phyloP scores from a whole-genome alignment of 192 early-diverging fungal species.

The Spinellus fusiger region DNA sequence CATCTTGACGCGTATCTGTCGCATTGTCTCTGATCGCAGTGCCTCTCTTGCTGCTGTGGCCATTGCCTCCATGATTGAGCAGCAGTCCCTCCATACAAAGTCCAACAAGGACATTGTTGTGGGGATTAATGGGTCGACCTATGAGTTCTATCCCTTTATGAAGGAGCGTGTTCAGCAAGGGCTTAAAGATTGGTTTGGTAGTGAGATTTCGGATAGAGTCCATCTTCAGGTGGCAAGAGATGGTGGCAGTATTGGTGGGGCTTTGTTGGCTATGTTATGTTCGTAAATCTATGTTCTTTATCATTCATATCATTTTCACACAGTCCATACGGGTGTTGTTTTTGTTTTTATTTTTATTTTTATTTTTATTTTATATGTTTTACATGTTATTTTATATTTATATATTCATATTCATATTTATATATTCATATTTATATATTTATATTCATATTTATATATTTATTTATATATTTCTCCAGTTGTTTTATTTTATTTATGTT shows the following conservation, averaged over 20 bases:
- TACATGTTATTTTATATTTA: not conserved
- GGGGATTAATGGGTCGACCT: constrained; percentile 88
- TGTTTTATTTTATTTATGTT: not conserved
- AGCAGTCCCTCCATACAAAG: constrained; percentile 14
- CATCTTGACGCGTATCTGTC: constrained; percentile 65
- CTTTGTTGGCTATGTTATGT: constrained; percentile 59
- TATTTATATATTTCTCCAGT: not conserved
- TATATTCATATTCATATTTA: not conserved
- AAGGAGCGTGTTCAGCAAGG: constrained; percentile 70
- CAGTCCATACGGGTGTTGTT: too few relatives aligned
- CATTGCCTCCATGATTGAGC: constrained; percentile 50
- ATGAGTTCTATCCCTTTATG: constrained; percentile 86
- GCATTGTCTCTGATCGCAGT: constrained; percentile 75
- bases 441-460: not conserved
- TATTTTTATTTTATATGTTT: too few relatives aligned
- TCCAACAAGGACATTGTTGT: constrained; percentile 55
- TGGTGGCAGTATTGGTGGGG: constrained; percentile 73
- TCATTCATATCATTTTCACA: too few relatives aligned
- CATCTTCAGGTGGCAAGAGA: constrained; percentile 69
- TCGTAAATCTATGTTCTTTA: too few relatives aligned
- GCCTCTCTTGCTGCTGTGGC: constrained; percentile 74
- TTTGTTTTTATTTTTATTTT: too few relatives aligned
- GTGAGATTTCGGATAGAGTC: constrained; percentile 62
- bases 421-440: not conserved
- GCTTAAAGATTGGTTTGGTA: constrained; percentile 68